Evolutionary conservation across 129 eudicot species (phyloP).

Genomic region (Apium graveolens): DNA sequence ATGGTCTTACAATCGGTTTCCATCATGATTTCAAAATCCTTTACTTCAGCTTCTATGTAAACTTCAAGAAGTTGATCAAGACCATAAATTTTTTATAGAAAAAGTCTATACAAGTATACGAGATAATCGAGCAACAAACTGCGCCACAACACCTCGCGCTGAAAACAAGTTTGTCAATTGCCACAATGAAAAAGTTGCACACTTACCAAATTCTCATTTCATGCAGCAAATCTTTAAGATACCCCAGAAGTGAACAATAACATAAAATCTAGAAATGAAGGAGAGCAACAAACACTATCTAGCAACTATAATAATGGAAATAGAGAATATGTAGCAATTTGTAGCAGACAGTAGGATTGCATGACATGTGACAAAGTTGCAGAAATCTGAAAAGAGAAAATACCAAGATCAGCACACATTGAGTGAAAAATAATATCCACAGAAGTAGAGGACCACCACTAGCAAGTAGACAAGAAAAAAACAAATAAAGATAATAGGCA

Average conservation of each 20-base stretch:
- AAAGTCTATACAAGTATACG: no score
- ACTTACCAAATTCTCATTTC: background rate
- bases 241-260: background rate
- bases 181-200: no score
- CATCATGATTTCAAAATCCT: constrained; percentile 14
- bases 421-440: background rate
- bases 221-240: background rate
- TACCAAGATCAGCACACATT: background rate
- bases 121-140: no score
- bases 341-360: background rate
- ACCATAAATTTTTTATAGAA: no score
- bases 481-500: background rate
- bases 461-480: background rate
- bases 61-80: no score
- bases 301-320: background rate
- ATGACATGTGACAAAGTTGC: background rate
- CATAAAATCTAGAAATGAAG: background rate
- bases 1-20: constrained; percentile 43
- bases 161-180: no score
- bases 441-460: background rate
- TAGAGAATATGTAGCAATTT: background rate
- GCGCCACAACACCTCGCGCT: no score
- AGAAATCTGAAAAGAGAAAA: background rate
- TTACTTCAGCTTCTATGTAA: background rate
- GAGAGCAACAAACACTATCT: background rate